phyloP scores from a whole-genome alignment of 1,284 basidiomycete species.

The Apiotrichum porosum region DNA sequence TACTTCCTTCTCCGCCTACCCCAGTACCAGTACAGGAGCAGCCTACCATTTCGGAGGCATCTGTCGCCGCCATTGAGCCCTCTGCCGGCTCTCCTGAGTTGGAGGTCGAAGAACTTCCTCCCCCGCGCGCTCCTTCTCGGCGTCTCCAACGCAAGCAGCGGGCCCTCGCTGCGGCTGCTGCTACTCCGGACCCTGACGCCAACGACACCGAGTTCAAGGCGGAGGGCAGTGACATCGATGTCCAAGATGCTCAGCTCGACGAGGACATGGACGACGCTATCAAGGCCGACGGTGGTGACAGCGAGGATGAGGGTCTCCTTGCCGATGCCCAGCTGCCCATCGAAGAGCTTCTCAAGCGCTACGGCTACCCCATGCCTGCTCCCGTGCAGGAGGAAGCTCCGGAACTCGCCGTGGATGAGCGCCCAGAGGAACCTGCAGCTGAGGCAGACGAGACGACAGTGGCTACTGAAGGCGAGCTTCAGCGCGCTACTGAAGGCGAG shows the following conservation, averaged over 20 bases:
- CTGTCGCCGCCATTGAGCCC: background rate
- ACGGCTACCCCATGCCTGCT: conserved; percentile 47
- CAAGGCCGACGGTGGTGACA: conserved; percentile 48
- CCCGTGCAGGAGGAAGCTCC: background rate
- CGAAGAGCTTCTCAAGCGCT: conserved; percentile 54
- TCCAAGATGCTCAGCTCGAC: conserved; percentile 45
- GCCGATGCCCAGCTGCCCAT: conserved; percentile 55
- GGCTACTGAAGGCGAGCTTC: background rate
- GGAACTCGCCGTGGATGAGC: conserved; percentile 3
- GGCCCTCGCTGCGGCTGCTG: conserved; percentile 12
- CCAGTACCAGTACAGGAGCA: background rate
- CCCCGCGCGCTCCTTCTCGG: conserved; percentile 14
- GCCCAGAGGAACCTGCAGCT: background rate
- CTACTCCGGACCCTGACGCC: conserved; percentile 39
- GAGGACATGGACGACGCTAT: conserved; percentile 50
- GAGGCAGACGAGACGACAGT: background rate
- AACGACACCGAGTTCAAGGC: conserved; percentile 44
- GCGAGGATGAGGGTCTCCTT: conserved; percentile 52
- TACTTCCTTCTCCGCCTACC: background rate
- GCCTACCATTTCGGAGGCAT: background rate
- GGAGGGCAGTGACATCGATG: conserved; percentile 24
- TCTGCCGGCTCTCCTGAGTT: background rate
- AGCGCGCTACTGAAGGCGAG: background rate
- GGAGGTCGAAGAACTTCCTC: background rate
- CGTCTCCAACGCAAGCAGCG: conserved; percentile 20